phyloP scores from a whole-genome alignment of 2,329 filamentous ascomycete species.

The Zopfia rhizophila region DNA sequence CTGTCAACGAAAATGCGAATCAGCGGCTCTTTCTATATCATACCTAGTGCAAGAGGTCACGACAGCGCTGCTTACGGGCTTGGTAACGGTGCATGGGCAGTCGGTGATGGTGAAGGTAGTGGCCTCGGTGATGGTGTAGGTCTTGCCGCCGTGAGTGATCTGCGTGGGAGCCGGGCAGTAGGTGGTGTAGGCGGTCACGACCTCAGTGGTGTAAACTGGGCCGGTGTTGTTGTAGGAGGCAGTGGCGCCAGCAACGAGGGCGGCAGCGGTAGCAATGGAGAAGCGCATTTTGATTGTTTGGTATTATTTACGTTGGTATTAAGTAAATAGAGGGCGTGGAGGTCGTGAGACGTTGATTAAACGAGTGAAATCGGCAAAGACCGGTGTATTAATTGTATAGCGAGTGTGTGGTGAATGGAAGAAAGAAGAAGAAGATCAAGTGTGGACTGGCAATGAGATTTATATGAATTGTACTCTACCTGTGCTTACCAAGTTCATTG shows the following conservation, averaged over 20 bases:
- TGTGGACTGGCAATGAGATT: constrained; percentile 39
- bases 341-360: constrained; percentile 36
- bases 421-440: constrained; percentile 17
- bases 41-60: constrained; percentile 18
- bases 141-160: constrained; percentile 38
- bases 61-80: constrained; percentile 23
- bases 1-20: not conserved
- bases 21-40: not conserved
- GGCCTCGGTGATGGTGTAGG: constrained; percentile 46
- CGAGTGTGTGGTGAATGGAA: constrained; percentile 52
- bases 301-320: constrained; percentile 50
- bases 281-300: constrained; percentile 53
- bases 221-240: constrained; percentile 25
- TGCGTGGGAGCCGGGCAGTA: constrained; percentile 36
- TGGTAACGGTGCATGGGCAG: constrained; percentile 37
- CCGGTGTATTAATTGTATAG: constrained; percentile 48
- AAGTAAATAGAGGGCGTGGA: constrained; percentile 37
- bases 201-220: constrained; percentile 41
- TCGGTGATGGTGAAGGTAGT: constrained; percentile 44
- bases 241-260: constrained; percentile 40
- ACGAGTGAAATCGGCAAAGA: constrained; percentile 55
- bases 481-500: constrained; percentile 39
- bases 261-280: constrained; percentile 43
- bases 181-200: constrained; percentile 38
- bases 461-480: constrained; percentile 45